Base-by-base conservation (phyloP, 2,329 filamentous ascomycete genomes). In the Fusarium falciforme region DNA sequence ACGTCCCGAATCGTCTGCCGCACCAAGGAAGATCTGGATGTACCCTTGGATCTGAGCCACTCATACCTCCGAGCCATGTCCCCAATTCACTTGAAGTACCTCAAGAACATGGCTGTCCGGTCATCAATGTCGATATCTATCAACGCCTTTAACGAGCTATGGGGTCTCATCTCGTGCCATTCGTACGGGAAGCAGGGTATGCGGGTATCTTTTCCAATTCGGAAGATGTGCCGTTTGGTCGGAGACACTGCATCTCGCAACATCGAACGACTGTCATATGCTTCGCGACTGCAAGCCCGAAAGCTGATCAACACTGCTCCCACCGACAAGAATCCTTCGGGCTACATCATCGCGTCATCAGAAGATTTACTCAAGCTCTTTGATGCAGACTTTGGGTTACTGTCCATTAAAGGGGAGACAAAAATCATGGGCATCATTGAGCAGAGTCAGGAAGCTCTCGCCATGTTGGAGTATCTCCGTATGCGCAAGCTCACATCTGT, bases 61-160 rank as follows among this genome's bases (percentile, higher is more conserved):
- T 89, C 93, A 0, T 96, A 97, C 79, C 88, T 97, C 2, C 90
- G 95, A 63, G 94, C 95, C 71, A 97, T 97, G 90, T 97, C 94
- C 1, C 94, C 95, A 0, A 95, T 97, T 47, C 94, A 96, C 79
- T 82, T 97, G 64, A 97, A 97, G 79, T 98, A 97, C 76, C 86
- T 98, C 4, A 88, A 85, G 7, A 95, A 98, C 79, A 98, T 98
- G 95, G 92, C 92, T 9, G 94, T 97, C 1, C 91, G 94, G n/a
- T 94, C 94, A 0, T 97, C 94, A 73, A 98, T 98, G 94, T 97
- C 94, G 0, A 95, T 98, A 70, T 97, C 94, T 1, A 93, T 98
- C 78, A 96, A 94, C 73, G 93, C 93, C 0, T 96, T 97, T 76
- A 88, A 89, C 75, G 93, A 97, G 76, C 84, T 98, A 0, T 98